A percentile compares a stretch with the other conserved stretches of the same genome.
phyloP scores from a whole-genome alignment of 1,139 yeast species.

The Sugiyamaella sp. region DNA sequence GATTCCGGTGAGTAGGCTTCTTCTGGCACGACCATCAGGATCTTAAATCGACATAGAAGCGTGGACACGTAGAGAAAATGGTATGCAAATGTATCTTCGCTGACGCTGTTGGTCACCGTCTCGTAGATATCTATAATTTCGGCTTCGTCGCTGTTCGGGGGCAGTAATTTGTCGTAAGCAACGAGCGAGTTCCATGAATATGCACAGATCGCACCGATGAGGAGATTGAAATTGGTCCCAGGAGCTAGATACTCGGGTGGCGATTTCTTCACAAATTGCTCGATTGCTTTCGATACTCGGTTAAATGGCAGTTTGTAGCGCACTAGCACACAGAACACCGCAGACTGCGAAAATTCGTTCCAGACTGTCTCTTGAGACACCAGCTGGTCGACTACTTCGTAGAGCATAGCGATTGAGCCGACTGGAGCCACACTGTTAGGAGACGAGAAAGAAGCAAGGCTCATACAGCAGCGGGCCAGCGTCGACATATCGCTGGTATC shows the following conservation, averaged over 20 bases:
- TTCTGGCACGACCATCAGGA: conserved; percentile 5
- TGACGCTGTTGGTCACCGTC: conserved; percentile 18
- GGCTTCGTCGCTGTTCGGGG: not conserved
- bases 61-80: conserved; percentile 26
- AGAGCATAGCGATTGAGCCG: conserved; percentile 24
- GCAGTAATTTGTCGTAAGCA: conserved; percentile 5
- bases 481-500: conserved; percentile 16
- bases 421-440: conserved; percentile 26
- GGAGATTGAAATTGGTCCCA: conserved; percentile 3
- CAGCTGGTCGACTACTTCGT: conserved; percentile 25
- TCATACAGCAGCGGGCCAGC: conserved; percentile 28
- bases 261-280: conserved; percentile 4
- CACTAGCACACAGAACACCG: conserved; percentile 20
- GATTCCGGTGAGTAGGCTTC: conserved; percentile 2
- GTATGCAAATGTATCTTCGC: conserved; percentile 28
- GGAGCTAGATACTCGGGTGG: not conserved
- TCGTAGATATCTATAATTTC: conserved; percentile 18
- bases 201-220: conserved; percentile 24
- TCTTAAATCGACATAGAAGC: conserved; percentile 21
- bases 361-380: conserved; percentile 24
- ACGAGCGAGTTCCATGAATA: conserved; percentile 28
- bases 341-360: conserved; percentile 22
- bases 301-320: conserved; percentile 15
- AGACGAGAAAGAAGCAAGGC: conserved; percentile 25
- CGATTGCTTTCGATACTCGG: conserved; percentile 12